A percentile compares a stretch with the other conserved stretches of the same genome.
Conservation (phyloP, 176 grass and related monocot genomes). For the Raddia guianensis region DNA sequence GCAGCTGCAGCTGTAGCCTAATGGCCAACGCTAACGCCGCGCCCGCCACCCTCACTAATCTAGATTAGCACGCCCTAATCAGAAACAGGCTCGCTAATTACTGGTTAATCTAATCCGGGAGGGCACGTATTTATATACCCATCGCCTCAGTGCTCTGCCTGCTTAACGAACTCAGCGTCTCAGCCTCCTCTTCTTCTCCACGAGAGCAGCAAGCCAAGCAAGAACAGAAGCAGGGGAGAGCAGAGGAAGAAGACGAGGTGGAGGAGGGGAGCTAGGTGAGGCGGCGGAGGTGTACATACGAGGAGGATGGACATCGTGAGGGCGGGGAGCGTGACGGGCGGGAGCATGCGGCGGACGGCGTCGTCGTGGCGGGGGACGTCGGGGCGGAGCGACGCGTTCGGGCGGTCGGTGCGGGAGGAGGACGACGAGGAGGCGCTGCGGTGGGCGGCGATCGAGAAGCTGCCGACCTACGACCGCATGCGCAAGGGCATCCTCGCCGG, state of each 20-base stretch:
- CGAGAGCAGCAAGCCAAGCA: not conserved
- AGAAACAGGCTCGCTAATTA: not conserved
- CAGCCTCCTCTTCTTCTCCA: not conserved
- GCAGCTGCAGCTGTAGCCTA: not conserved
- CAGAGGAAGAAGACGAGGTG: not conserved
- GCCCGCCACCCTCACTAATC: not conserved
- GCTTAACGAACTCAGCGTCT: not conserved
- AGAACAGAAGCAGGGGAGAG: not conserved
- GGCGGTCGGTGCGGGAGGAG: constrained; percentile 66
- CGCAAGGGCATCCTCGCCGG: constrained; percentile 68
- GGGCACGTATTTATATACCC: constrained; percentile 38
- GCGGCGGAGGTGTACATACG: not conserved
- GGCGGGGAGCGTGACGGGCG: constrained; percentile 43
- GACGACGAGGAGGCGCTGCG: constrained; percentile 94
- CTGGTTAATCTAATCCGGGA: not conserved
- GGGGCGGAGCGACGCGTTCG: constrained; percentile 54
- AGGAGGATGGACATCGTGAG: constrained; percentile 38
- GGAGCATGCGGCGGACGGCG: constrained; percentile 51
- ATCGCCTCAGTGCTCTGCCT: not conserved
- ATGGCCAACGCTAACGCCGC: not conserved
- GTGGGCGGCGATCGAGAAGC: constrained; percentile 95
- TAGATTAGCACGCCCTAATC: not conserved
- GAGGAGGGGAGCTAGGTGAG: not conserved
- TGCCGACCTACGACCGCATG: constrained; percentile 90
- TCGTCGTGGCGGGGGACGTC: constrained; percentile 66